A percentile compares a stretch with the other conserved stretches of the same genome.
Evolutionary conservation across 805 yeast genomes (phyloP).

Genomic region (Teunomyces aglyptinius): DNA sequence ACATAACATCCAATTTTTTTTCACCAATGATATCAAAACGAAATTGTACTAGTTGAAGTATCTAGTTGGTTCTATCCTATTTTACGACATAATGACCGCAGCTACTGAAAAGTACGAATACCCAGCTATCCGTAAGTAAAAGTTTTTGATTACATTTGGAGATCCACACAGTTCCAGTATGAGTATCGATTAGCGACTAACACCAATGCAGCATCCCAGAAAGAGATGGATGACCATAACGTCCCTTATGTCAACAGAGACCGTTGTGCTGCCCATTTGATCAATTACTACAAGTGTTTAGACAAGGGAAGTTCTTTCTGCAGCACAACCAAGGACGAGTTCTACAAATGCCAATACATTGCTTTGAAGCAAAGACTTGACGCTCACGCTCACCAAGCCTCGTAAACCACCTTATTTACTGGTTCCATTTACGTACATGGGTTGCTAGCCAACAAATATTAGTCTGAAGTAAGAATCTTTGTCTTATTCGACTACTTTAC

Average conservation of each 20-base stretch:
- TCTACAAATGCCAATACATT: constrained; percentile 44
- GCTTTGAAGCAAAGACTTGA: constrained; percentile 42
- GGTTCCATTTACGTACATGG: background rate
- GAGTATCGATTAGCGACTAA: constrained; percentile 5
- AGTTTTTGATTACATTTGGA: background rate
- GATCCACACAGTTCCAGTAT: background rate
- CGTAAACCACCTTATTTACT: background rate
- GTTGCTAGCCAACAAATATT: background rate
- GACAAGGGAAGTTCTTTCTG: constrained; percentile 44
- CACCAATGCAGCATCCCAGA: constrained; percentile 15
- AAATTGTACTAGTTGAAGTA: background rate
- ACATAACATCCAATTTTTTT: background rate
- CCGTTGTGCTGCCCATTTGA: constrained; percentile 43
- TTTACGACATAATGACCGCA: constrained; percentile 10
- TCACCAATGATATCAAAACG: constrained; percentile 10
- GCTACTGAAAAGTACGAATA: constrained; percentile 13
- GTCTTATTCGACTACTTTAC: background rate
- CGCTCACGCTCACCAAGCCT: constrained; percentile 1
- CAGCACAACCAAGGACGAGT: constrained; percentile 37
- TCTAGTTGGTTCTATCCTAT: background rate
- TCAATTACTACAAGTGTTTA: constrained; percentile 42
- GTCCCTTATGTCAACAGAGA: constrained; percentile 46
- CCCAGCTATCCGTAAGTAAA: constrained; percentile 15
- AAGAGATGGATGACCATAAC: constrained; percentile 39
- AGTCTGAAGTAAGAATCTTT: background rate